A percentile compares a stretch with the other conserved stretches of the same genome.
Conservation (phyloP, 2,329 filamentous ascomycete species). For the Fusarium nelsonii region DNA sequence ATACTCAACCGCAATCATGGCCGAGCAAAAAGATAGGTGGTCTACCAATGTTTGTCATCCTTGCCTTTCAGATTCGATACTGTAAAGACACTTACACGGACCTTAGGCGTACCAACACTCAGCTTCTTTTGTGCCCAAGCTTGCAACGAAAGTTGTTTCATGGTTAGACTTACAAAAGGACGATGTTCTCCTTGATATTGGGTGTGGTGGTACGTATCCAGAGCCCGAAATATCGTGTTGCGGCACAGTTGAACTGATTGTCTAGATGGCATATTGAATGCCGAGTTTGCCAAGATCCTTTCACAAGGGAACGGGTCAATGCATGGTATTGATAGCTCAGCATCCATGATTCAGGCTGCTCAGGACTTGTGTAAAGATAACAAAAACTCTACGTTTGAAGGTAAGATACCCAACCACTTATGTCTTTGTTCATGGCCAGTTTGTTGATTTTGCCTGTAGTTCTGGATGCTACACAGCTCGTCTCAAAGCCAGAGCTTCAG, state of each 20-base stretch:
- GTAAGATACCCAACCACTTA: slow-evolving; percentile 43
- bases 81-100: slow-evolving; percentile 34
- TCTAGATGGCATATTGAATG: slow-evolving; percentile 69
- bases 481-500: slow-evolving; percentile 53
- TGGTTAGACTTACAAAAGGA: slow-evolving; percentile 70
- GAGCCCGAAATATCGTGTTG: background rate
- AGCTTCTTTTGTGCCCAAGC: slow-evolving; percentile 73
- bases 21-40: slow-evolving; percentile 48
- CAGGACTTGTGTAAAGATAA: slow-evolving; percentile 55
- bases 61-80: background rate
- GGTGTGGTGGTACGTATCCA: slow-evolving; percentile 67
- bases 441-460: slow-evolving; percentile 50
- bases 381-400: slow-evolving; percentile 59
- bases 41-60: slow-evolving; percentile 43
- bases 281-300: slow-evolving; percentile 63
- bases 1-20: slow-evolving; percentile 27
- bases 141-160: slow-evolving; percentile 68
- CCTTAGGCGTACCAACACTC: slow-evolving; percentile 69
- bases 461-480: slow-evolving; percentile 60
- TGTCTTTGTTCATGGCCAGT: background rate
- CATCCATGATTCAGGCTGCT: slow-evolving; percentile 69
- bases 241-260: slow-evolving; percentile 12
- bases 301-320: slow-evolving; percentile 61
- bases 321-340: slow-evolving; percentile 70
- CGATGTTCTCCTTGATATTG: slow-evolving; percentile 71